A percentile compares a stretch with the other conserved stretches of the same genome.
These are phyloP conservation scores for Aspergillus nomiae DNA, from an alignment of 2,329 filamentous ascomycete species.

Conservation along the genomic window DNA sequence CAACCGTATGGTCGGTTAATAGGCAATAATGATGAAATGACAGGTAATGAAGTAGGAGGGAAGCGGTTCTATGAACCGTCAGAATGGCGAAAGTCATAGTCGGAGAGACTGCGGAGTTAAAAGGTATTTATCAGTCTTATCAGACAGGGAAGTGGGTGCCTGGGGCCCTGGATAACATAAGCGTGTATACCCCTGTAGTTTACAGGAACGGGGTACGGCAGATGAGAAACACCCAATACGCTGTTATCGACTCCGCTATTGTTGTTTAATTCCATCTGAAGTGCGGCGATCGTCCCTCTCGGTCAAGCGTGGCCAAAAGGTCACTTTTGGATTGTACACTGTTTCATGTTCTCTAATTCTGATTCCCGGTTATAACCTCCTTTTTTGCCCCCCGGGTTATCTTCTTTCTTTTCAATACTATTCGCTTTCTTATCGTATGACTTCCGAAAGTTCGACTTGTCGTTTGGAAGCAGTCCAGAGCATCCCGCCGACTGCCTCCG, in stretches of 20 bases:
- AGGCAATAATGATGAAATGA: background rate
- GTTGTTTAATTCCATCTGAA: constrained; percentile 1
- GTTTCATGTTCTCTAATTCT: background rate
- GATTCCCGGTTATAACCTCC: background rate
- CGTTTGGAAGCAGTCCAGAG: constrained; percentile 37
- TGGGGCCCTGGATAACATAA: background rate
- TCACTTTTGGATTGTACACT: background rate
- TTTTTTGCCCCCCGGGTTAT: background rate
- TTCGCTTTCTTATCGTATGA: constrained; percentile 20
- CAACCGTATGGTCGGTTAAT: background rate
- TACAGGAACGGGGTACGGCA: constrained; percentile 3
- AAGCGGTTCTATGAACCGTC: background rate
- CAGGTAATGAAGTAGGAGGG: background rate
- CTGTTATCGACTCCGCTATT: constrained; percentile 2
- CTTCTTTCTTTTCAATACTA: background rate
- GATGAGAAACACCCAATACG: background rate
- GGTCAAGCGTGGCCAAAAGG: constrained; percentile 1
- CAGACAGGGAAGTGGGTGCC: constrained; percentile 3
- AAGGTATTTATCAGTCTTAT: constrained; percentile 22
- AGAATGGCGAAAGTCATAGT: background rate
- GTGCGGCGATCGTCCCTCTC: constrained; percentile 3
- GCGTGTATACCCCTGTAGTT: background rate
- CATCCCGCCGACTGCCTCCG: constrained; percentile 34
- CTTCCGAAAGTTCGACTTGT: constrained; percentile 21
- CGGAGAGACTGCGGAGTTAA: constrained; percentile 22